These are phyloP conservation scores for Hypoxylon subgilvum DNA, from an alignment of 495 filamentous ascomycete genomes.

Conservation along the genomic window DNA sequence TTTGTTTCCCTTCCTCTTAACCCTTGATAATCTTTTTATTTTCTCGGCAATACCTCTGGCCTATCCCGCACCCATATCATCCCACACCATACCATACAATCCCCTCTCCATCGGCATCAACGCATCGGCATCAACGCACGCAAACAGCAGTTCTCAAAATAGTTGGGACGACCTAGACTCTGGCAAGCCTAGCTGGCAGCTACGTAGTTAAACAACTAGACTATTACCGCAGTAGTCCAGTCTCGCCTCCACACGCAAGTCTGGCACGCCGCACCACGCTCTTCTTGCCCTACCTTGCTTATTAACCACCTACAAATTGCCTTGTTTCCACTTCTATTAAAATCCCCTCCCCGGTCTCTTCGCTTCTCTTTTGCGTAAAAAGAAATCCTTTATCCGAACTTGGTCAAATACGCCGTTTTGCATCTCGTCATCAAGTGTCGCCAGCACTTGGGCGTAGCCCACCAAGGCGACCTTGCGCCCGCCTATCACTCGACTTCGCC, in stretches of 20 bases:
- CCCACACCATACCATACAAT: no score
- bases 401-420: conserved; percentile 38
- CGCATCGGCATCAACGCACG: no score
- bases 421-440: conserved; percentile 34
- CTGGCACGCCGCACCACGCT: no score
- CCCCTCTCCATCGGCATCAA: no score
- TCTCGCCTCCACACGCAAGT: conserved; percentile 33
- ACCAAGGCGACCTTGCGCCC: conserved; percentile 43
- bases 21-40: no score
- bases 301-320: conserved; percentile 45
- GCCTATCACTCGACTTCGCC: conserved; percentile 30
- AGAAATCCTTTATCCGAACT: neutral
- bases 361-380: conserved; percentile 20
- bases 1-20: no score
- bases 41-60: no score
- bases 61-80: no score
- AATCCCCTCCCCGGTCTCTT: conserved; percentile 19
- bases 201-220: conserved; percentile 12
- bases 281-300: conserved; percentile 39
- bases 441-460: conserved; percentile 43
- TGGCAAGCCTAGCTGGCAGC: neutral
- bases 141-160: conserved; percentile 13
- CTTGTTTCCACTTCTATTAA: conserved; percentile 32
- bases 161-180: conserved; percentile 29
- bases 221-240: conserved; percentile 21